These are phyloP conservation scores for Prunus fruticosa DNA, from an alignment of 306 rosid genomes.

Conservation along the genomic window DNA sequence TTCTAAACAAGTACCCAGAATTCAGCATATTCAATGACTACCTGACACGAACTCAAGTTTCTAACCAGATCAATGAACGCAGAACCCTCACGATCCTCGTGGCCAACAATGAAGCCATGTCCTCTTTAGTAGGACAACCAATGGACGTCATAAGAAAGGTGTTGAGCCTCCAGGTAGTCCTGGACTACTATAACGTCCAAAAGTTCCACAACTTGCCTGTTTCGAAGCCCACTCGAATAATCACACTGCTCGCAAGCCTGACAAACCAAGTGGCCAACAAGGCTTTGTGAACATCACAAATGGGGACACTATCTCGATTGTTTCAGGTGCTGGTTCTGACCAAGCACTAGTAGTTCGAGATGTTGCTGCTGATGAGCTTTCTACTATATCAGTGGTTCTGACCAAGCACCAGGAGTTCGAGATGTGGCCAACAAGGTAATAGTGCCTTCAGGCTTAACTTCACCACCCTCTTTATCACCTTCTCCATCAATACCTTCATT, in stretches of 20 bases:
- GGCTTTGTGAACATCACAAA: conserved; percentile 31
- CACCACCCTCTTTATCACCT: not conserved
- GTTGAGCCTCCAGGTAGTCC: conserved; percentile 36
- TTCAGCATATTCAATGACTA: conserved; percentile 17
- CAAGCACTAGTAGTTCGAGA: not conserved
- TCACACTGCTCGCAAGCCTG: conserved; percentile 33
- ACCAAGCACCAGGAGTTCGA: not conserved
- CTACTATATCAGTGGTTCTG: not conserved
- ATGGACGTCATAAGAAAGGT: conserved; percentile 23
- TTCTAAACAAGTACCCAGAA: not conserved
- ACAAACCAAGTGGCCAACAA: conserved; percentile 15
- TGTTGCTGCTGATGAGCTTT: not conserved
- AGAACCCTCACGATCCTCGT: conserved; percentile 29
- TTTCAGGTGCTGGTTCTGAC: conserved; percentile 14
- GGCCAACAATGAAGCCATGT: conserved; percentile 31
- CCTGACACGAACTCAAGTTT: not conserved
- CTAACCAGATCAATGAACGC: conserved; percentile 10
- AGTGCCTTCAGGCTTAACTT: not conserved
- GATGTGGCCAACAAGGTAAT: not conserved
- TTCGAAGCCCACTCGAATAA: not conserved
- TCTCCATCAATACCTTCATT: not conserved
- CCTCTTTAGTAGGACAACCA: conserved; percentile 28
- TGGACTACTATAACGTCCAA: conserved; percentile 25
- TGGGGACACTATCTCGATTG: conserved; percentile 1
- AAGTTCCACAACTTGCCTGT: conserved; percentile 11